A percentile compares a stretch with the other conserved stretches of the same genome.
Conservation (phyloP, 176 grass and related monocot species). For the Cenchrus purpureus region DNA sequence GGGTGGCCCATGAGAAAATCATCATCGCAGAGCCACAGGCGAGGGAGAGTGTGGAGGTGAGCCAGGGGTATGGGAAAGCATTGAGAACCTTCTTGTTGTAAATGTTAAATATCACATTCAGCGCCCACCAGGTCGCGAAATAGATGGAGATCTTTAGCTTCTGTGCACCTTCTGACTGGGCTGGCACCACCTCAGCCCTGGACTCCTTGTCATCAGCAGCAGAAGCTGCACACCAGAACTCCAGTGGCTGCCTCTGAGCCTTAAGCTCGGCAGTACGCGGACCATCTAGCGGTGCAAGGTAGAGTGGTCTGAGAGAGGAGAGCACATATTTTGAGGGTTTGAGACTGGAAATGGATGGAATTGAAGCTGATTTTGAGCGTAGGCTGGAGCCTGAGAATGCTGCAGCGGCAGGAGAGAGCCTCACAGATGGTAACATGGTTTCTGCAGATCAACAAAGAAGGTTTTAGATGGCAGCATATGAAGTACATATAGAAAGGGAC, state of each 20-base stretch:
- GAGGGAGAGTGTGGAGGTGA: constrained; percentile 83
- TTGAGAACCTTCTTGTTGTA: constrained; percentile 98
- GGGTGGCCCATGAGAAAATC: constrained; percentile 80
- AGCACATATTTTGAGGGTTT: constrained; percentile 44
- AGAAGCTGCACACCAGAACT: constrained; percentile 55
- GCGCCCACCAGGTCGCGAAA: constrained; percentile 93
- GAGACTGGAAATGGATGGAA: constrained; percentile 42
- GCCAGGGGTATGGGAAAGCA: constrained; percentile 93
- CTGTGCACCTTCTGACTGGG: constrained; percentile 44
- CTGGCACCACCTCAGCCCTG: constrained; percentile 39
- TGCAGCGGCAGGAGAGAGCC: constrained; percentile 40
- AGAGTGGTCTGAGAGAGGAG: constrained; percentile 67
- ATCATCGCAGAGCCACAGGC: constrained; percentile 80
- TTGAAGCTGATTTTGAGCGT: constrained; percentile 40
- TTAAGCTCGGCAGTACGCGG: constrained; percentile 27
- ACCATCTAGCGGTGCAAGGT: constrained; percentile 55
- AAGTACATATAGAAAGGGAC: constrained; percentile 27
- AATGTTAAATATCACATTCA: constrained; percentile 98
- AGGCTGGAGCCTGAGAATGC: constrained; percentile 40
- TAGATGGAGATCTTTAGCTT: constrained; percentile 88
- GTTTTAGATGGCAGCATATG: constrained; percentile 14
- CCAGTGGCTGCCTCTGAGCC: constrained; percentile 42
- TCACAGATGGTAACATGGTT: constrained; percentile 48
- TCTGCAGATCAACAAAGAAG: constrained; percentile 51
- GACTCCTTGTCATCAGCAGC: constrained; percentile 63